Percentiles rank a stretch among this genome's conserved stretches.
These are phyloP conservation scores for Diophrys appendiculata DNA, from an alignment of 73 alveolate genomes.

Conservation along the genomic window DNA sequence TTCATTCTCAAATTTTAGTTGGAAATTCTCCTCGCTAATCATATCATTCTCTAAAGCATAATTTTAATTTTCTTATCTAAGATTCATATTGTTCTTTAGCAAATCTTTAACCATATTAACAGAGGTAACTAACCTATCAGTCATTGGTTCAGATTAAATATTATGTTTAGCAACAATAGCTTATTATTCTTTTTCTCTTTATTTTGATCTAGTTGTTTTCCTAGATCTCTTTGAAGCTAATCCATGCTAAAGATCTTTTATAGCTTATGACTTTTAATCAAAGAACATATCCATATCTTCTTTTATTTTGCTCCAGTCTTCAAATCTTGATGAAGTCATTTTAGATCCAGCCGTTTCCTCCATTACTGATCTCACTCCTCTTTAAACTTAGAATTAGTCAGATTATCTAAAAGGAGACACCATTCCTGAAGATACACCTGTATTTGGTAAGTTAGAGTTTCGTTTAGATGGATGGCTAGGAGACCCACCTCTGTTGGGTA, in stretches of 20 bases:
- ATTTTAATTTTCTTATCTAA: conserved; percentile 41
- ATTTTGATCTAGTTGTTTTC: not conserved
- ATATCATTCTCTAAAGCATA: not conserved
- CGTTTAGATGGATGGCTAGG: no score
- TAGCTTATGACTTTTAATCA: not conserved
- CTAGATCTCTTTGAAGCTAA: not conserved
- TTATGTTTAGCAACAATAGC: not conserved
- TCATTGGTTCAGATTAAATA: not conserved
- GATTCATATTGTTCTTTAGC: conserved; percentile 25
- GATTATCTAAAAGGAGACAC: no score
- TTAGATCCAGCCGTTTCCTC: not conserved
- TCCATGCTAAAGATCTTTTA: conserved; percentile 6
- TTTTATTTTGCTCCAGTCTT: not conserved
- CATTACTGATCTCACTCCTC: no score
- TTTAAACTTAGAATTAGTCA: no score
- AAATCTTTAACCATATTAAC: conserved; percentile 49
- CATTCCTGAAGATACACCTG: no score
- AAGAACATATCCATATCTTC: not conserved
- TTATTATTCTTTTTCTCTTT: not conserved
- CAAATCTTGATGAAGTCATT: not conserved
- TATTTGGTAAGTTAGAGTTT: no score
- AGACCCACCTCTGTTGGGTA: not conserved
- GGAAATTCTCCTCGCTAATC: conserved; percentile 3
- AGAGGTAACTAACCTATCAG: conserved; percentile 39
- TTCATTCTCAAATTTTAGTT: not conserved